These are phyloP conservation scores for Boletus bicolor DNA, from an alignment of 768 basidiomycete species.

Conservation along the genomic window DNA sequence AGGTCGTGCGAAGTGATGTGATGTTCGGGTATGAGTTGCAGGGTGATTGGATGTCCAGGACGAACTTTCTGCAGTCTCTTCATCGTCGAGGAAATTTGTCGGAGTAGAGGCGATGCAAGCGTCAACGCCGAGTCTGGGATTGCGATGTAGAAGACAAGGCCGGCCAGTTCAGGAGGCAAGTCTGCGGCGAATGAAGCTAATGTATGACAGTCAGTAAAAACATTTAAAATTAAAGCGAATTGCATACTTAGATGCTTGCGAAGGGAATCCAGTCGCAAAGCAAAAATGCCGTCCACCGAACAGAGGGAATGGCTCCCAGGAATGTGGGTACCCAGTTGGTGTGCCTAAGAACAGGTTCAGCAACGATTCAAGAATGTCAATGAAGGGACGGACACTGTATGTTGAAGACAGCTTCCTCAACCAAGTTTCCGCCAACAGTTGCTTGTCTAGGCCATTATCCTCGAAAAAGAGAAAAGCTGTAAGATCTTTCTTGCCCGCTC, in stretches of 20 bases:
- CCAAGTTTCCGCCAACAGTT: constrained; percentile 55
- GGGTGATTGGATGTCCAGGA: constrained; percentile 49
- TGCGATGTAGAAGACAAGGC: constrained; percentile 66
- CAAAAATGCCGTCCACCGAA: constrained; percentile 54
- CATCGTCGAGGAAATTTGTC: constrained; percentile 62
- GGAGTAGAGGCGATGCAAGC: constrained; percentile 62
- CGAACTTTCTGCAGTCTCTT: constrained; percentile 53
- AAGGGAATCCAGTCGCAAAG: constrained; percentile 65
- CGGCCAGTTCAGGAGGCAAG: constrained; percentile 37
- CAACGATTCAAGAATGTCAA: constrained; percentile 1
- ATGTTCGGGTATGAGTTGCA: constrained; percentile 74
- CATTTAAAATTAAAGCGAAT: neutral
- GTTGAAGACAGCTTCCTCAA: constrained; percentile 46
- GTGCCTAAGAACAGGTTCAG: constrained; percentile 42
- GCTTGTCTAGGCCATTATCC: constrained; percentile 48
- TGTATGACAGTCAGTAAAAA: constrained; percentile 1
- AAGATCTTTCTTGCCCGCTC: constrained; percentile 68
- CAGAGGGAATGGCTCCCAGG: constrained; percentile 49
- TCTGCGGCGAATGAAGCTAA: constrained; percentile 50
- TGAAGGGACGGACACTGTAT: constrained; percentile 52
- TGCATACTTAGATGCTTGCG: constrained; percentile 61
- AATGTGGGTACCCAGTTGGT: constrained; percentile 55
- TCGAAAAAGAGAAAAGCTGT: constrained; percentile 69
- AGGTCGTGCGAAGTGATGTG: constrained; percentile 40
- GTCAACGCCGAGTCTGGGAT: constrained; percentile 60